Conservation (phyloP, 208 protist genomes). For the Trichomonas gallinae region DNA sequence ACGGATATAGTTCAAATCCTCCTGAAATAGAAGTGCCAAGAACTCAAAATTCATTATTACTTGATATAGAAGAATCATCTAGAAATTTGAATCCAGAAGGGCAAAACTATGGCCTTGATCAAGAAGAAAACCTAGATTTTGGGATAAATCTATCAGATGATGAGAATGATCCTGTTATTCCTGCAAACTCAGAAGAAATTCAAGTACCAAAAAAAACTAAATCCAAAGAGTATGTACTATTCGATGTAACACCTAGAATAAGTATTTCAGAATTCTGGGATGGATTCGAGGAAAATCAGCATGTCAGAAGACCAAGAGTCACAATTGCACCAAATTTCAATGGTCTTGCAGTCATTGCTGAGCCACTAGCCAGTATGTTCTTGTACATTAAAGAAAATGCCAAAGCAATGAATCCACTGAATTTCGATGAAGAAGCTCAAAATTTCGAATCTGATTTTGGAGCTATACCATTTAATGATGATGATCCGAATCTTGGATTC, state of each 20-base stretch:
- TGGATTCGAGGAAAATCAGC: neutral
- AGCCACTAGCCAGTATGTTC: neutral
- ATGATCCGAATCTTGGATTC: neutral
- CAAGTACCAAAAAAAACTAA: neutral
- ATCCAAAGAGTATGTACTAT: neutral
- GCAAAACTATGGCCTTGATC: neutral
- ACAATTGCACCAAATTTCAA: neutral
- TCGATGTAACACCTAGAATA: neutral
- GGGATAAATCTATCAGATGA: neutral
- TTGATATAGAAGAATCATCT: neutral
- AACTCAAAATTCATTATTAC: neutral
- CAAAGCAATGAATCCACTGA: neutral
- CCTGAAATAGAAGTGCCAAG: neutral
- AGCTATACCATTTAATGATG: neutral
- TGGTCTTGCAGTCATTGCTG: neutral
- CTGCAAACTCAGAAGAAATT: neutral
- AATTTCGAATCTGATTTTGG: neutral
- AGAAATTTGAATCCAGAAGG: neutral
- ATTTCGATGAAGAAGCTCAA: too few relatives aligned
- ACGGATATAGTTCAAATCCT: neutral
- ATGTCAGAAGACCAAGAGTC: neutral
- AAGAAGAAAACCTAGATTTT: neutral
- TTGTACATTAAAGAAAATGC: neutral
- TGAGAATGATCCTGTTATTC: neutral
- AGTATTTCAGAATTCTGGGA: neutral